Percentiles rank a stretch among this genome's conserved stretches.
These are phyloP conservation scores for Calonectria hawksworthii DNA, from an alignment of 2,329 filamentous ascomycete genomes.

Conservation along the genomic window DNA sequence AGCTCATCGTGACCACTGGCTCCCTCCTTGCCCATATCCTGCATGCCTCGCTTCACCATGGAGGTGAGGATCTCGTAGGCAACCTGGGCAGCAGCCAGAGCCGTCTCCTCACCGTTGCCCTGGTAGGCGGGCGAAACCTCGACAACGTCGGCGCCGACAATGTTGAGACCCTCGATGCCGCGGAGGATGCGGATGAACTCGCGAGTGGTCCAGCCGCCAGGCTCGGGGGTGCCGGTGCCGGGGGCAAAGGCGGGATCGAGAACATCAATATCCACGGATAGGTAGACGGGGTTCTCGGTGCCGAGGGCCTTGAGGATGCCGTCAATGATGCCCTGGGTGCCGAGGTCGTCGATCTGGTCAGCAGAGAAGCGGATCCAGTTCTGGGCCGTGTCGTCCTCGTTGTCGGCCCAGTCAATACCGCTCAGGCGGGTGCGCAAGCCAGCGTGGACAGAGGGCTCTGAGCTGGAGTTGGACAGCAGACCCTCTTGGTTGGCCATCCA, in stretches of 20 bases:
- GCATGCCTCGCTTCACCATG: slow-evolving; percentile 71
- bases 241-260: slow-evolving; percentile 78
- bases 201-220: slow-evolving; percentile 90
- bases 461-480: slow-evolving; percentile 78
- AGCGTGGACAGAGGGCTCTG: slow-evolving; percentile 83
- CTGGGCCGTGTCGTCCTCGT: slow-evolving; percentile 80
- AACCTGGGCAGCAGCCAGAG: slow-evolving; percentile 85
- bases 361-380: slow-evolving; percentile 84
- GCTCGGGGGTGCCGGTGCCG: slow-evolving; percentile 89
- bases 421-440: slow-evolving; percentile 84
- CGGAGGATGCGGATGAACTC: slow-evolving; percentile 88
- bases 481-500: slow-evolving; percentile 88
- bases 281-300: slow-evolving; percentile 82
- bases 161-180: slow-evolving; percentile 84
- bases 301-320: slow-evolving; percentile 81
- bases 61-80: slow-evolving; percentile 88
- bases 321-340: slow-evolving; percentile 77
- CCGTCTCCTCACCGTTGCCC: slow-evolving; percentile 83
- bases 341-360: slow-evolving; percentile 90
- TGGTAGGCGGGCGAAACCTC: slow-evolving; percentile 89
- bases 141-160: slow-evolving; percentile 91
- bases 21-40: slow-evolving; percentile 53
- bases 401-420: slow-evolving; percentile 74
- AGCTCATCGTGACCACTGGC: slow-evolving; percentile 53
- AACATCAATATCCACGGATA: slow-evolving; percentile 87